phyloP scores from a whole-genome alignment of 371 early-diverging fungal species.

The Apophysomyces trapeziformis region DNA sequence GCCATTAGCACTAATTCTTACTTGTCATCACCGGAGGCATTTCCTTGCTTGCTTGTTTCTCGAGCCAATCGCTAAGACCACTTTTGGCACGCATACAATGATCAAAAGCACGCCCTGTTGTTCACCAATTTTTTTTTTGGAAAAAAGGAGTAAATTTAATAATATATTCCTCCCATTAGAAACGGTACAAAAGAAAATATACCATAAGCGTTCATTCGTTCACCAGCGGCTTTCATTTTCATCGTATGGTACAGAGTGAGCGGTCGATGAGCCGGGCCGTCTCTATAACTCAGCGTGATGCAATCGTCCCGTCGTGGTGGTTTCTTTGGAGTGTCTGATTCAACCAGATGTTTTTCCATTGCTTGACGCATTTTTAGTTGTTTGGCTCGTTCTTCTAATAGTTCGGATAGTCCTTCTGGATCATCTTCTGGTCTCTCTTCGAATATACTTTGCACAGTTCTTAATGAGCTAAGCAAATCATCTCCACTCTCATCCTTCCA shows the following conservation, averaged over 20 bases:
- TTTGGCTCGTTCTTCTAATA: conserved; percentile 40
- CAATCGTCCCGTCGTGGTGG: conserved; percentile 31
- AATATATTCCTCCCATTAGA: too few species aligned
- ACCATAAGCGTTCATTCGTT: conserved; percentile 48
- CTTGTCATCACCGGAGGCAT: conserved; percentile 23
- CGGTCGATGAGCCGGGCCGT: conserved; percentile 41
- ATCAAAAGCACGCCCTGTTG: conserved; percentile 33
- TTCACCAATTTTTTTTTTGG: too few species aligned
- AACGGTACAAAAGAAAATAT: not conserved
- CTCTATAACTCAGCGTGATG: conserved; percentile 42
- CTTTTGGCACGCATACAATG: conserved; percentile 50
- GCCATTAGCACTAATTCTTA: conserved; percentile 18
- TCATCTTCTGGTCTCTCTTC: conserved; percentile 37
- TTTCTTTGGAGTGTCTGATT: conserved; percentile 12
- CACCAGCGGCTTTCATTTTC: conserved; percentile 38
- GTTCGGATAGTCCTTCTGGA: conserved; percentile 39
- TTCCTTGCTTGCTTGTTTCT: conserved; percentile 21
- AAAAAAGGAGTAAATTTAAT: too few species aligned
- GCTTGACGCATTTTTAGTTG: conserved; percentile 23
- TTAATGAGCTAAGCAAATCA: conserved; percentile 40
- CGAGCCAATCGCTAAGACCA: conserved; percentile 44
- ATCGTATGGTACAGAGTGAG: conserved; percentile 55
- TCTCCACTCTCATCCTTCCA: conserved; percentile 56
- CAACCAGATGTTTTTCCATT: conserved; percentile 16
- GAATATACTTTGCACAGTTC: conserved; percentile 46